A percentile compares a stretch with the other conserved stretches of the same genome.
Conservation (phyloP, 225 moss, liverwort and hornwort species). For the Anthoceros angustus region DNA sequence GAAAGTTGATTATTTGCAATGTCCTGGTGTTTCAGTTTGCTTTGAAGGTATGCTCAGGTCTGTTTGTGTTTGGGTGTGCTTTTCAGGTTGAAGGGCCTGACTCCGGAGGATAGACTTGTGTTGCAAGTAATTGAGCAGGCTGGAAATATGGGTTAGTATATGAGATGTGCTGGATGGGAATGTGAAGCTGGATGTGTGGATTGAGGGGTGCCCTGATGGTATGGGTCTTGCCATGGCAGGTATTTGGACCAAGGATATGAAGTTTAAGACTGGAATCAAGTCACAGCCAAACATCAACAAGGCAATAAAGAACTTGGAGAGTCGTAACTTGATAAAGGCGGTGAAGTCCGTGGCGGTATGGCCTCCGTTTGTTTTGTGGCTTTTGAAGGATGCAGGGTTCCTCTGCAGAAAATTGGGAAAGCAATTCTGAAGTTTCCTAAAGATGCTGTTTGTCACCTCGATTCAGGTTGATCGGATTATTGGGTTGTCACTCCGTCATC, state of each 20-base stretch:
- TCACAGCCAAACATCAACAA: slow-evolving; percentile 91
- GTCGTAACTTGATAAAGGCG: slow-evolving; percentile 70
- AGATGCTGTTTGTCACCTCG: not conserved
- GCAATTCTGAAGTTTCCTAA: no score
- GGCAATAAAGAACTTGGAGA: slow-evolving; percentile 77
- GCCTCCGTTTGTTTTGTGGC: not conserved
- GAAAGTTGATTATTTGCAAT: not conserved
- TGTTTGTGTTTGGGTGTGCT: not conserved
- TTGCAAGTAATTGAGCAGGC: slow-evolving; percentile 76
- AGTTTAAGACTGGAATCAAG: slow-evolving; percentile 53
- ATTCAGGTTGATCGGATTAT: not conserved
- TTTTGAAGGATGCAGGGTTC: not conserved
- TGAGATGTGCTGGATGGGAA: not conserved
- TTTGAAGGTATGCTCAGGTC: not conserved
- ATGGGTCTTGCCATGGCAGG: slow-evolving; percentile 18
- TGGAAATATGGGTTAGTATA: slow-evolving; percentile 52
- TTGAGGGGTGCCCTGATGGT: not conserved
- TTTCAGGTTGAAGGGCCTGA: slow-evolving; percentile 72
- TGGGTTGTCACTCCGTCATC: not conserved
- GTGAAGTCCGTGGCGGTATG: slow-evolving; percentile 82
- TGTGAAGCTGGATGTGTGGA: not conserved
- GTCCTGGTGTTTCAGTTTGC: not conserved
- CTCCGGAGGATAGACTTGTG: slow-evolving; percentile 80
- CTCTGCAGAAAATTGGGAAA: not conserved
- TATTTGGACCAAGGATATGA: slow-evolving; percentile 90